A percentile compares a stretch with the other conserved stretches of the same genome.
Evolutionary conservation across 129 eudicot species (phyloP).

Genomic region (Chrysanthemum lavandulifolium): DNA sequence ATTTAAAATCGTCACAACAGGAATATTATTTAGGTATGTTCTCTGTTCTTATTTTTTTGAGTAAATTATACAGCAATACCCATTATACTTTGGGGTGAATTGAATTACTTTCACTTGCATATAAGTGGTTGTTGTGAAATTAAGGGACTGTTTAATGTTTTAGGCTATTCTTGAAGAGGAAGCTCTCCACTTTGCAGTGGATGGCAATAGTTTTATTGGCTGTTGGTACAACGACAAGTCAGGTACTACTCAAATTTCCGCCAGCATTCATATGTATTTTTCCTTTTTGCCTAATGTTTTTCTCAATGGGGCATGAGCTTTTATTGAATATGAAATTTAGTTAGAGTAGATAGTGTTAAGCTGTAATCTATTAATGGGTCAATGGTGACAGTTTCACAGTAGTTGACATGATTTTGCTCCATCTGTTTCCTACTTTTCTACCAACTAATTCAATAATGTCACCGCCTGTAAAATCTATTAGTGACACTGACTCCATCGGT

Average conservation of each 20-base stretch:
- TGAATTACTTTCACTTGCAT: background rate
- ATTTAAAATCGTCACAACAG: conserved; percentile 78
- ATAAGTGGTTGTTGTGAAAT: conserved; percentile 18
- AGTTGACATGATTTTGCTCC: background rate
- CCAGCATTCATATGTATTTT: background rate
- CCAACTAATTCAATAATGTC: conserved; percentile 1
- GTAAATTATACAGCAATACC: conserved; percentile 5
- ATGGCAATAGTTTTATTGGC: conserved; percentile 82
- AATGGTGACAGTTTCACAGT: background rate
- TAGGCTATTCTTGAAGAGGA: conserved; percentile 87
- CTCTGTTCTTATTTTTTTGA: background rate
- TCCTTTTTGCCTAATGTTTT: conserved; percentile 1
- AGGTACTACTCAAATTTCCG: conserved; percentile 52
- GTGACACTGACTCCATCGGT: conserved; percentile 7
- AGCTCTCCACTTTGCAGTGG: conserved; percentile 90
- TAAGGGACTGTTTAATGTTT: conserved; percentile 24
- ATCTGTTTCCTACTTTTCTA: background rate
- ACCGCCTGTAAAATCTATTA: conserved; percentile 11
- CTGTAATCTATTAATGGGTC: no score
- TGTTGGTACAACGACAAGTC: conserved; percentile 96
- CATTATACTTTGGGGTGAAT: background rate
- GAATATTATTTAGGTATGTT: conserved; percentile 63
- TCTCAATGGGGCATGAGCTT: conserved; percentile 6
- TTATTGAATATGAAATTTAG: background rate
- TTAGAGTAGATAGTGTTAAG: no score